These are phyloP conservation scores for Mycocentrospora acerina DNA, from an alignment of 2,329 filamentous ascomycete species.

Conservation along the genomic window DNA sequence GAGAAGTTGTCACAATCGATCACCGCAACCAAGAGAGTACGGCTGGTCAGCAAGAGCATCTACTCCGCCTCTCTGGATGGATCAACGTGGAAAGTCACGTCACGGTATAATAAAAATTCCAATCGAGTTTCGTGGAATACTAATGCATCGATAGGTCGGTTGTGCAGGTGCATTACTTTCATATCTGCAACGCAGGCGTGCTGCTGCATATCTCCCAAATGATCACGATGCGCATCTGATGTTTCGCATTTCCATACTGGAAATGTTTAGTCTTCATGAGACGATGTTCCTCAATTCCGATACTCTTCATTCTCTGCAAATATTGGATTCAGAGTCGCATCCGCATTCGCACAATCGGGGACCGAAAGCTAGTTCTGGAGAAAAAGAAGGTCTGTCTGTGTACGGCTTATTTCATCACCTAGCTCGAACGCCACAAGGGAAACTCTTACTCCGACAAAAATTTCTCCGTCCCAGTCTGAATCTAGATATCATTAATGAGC, in stretches of 20 bases:
- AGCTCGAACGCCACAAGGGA: conserved; percentile 78
- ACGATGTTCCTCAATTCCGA: conserved; percentile 79
- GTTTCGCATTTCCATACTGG: conserved; percentile 64
- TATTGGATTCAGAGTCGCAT: conserved; percentile 79
- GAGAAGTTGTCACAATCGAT: conserved; percentile 47
- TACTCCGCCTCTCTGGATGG: conserved; percentile 68
- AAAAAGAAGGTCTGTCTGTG: conserved; percentile 80
- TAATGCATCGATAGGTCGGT: conserved; percentile 58
- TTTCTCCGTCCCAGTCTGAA: conserved; percentile 79
- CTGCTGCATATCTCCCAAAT: conserved; percentile 63
- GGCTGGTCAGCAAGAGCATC: conserved; percentile 61
- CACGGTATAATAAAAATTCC: conserved; percentile 53
- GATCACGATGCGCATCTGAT: conserved; percentile 56
- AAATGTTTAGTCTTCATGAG: conserved; percentile 71
- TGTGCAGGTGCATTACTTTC: conserved; percentile 86
- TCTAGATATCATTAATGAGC: conserved; percentile 65
- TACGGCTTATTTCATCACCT: conserved; percentile 79
- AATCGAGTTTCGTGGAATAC: neutral
- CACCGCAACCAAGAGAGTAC: conserved; percentile 49
- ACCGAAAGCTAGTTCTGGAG: conserved; percentile 60
- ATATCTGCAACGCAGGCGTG: conserved; percentile 70
- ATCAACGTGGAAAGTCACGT: conserved; percentile 73
- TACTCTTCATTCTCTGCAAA: conserved; percentile 78
- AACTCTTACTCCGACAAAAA: conserved; percentile 68
- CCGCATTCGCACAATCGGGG: conserved; percentile 79